Base-by-base conservation (phyloP, 306 rosid genomes). In the Chamaecrista fasciculata region DNA sequence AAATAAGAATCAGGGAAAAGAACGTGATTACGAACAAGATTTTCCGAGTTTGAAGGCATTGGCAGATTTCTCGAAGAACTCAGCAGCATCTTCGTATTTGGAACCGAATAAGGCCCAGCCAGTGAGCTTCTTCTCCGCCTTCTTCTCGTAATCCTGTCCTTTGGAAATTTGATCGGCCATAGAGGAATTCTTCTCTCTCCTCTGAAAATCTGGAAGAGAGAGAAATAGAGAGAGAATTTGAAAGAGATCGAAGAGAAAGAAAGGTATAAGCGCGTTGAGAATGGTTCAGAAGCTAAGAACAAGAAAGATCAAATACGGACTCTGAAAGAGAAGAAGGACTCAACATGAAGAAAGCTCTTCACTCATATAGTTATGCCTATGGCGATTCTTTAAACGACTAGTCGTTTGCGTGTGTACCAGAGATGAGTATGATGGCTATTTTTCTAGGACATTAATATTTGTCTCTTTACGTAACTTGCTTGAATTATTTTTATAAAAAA, bases 11-110 rank as follows among this genome's bases (percentile, higher is more conserved):
- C n/a, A 2, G 18, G 16, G 55, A 42, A 1, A 10, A 40, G 3
- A 10, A 7, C n/a, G 7, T 58, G 65, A 53, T 46, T 46, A 40
- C 57, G 40, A 29, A 80, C 88, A 84, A 62, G 88, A 84, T 81
- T 84, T 84, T 1, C 58, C 88, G 46, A 84, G 85, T 52, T 81
- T 84, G 66, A 78, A 84, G 47, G 88, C 80, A 78, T 50, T 84
- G 5, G 85, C 88, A 12, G 88, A 78, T 24, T 84, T 75, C 8
- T 71, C 74, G 62, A 74, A 78, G 11, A 84, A 65, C 40, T 78
- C 73, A 59, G 81, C 85, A 6, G 88, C 88, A 8, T 84, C 88
- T 75, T 81, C 81, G 42, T 62, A 58, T 8, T 81, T 84, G 60
- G 83, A 75, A 21, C 60, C 80, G 20, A 83, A 73, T 8, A 83